Percentiles rank a stretch among this genome's conserved stretches.
phyloP scores from a whole-genome alignment of 225 moss, liverwort and hornwort genomes.

The Pseudoscleropodium purum region DNA sequence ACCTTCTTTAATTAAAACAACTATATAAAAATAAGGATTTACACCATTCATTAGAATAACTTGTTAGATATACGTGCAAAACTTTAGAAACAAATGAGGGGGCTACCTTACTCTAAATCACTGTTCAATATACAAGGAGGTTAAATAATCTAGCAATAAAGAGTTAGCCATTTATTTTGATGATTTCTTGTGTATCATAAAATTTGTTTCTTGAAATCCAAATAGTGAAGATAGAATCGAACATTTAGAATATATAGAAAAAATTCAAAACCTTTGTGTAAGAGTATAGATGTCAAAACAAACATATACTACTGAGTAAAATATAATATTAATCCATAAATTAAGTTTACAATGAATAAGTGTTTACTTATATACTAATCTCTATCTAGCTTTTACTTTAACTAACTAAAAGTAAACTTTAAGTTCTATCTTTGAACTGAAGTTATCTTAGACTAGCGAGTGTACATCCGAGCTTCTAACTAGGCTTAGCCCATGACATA shows the following conservation, averaged over 20 bases:
- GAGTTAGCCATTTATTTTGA: neutral
- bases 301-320: too few relatives aligned
- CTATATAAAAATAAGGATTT: neutral
- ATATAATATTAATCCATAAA: too few relatives aligned
- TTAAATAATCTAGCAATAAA: neutral
- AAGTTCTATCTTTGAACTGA: too few relatives aligned
- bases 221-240: neutral
- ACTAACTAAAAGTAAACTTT: too few relatives aligned
- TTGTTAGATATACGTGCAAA: neutral
- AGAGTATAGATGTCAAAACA: too few relatives aligned
- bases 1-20: neutral
- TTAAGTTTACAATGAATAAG: too few relatives aligned
- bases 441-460: too few relatives aligned
- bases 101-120: neutral
- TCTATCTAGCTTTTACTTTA: too few relatives aligned
- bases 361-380: too few relatives aligned
- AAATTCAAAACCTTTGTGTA: too few relatives aligned
- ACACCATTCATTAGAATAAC: neutral
- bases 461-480: too few relatives aligned
- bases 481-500: too few relatives aligned
- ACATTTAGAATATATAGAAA: neutral
- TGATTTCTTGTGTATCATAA: neutral
- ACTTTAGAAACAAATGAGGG: neutral
- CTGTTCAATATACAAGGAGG: fast-evolving
- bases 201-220: neutral